Conservation (phyloP, 2,329 filamentous ascomycete species). For the Pseudogymnoascus pannorum region DNA sequence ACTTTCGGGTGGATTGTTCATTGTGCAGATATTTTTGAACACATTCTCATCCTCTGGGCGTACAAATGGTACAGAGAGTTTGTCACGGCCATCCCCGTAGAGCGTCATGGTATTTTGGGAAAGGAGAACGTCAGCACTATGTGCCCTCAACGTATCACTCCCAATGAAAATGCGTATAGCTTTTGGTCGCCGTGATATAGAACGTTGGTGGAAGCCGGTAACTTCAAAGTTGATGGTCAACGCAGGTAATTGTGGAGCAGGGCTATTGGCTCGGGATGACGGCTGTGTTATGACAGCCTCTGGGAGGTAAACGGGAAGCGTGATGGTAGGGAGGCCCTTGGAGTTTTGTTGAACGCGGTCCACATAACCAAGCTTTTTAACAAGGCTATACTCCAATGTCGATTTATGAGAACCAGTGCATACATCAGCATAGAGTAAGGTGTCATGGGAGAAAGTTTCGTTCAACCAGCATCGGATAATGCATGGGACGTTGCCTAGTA, state of each 20-base stretch:
- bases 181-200: conserved; percentile 45
- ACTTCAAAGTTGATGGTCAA: conserved; percentile 75
- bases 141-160: conserved; percentile 75
- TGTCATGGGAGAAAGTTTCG: conserved; percentile 80
- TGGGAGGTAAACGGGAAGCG: conserved; percentile 78
- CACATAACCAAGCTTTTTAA: conserved; percentile 65
- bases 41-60: conserved; percentile 78
- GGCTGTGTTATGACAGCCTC: conserved; percentile 78
- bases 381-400: conserved; percentile 65
- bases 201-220: conserved; percentile 47
- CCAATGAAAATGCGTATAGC: conserved; percentile 81
- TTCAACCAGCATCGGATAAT: conserved; percentile 96
- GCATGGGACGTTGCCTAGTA: conserved; percentile 81
- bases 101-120: conserved; percentile 86
- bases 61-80: conserved; percentile 84
- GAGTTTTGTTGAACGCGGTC: conserved; percentile 59
- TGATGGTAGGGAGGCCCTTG: conserved; percentile 61
- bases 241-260: conserved; percentile 72
- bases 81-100: conserved; percentile 78
- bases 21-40: conserved; percentile 71
- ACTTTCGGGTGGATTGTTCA: conserved; percentile 46
- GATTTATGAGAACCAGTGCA: conserved; percentile 90
- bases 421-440: conserved; percentile 82
- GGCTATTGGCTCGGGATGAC: conserved; percentile 65
- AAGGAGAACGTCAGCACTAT: conserved; percentile 85